phyloP scores from a whole-genome alignment of 345 rosid species.

The Hypericum perforatum region DNA sequence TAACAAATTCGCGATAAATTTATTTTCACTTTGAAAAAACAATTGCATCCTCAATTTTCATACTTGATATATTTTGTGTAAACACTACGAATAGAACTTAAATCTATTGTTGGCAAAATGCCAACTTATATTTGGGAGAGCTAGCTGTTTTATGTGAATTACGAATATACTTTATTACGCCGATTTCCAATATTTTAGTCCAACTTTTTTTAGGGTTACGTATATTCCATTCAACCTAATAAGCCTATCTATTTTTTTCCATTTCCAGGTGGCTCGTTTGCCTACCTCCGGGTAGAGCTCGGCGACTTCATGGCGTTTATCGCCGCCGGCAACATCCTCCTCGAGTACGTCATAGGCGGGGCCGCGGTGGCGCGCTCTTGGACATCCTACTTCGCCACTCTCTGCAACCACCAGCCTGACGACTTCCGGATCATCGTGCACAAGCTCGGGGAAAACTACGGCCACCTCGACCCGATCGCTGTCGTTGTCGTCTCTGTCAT shows the following conservation, averaged over 20 bases:
- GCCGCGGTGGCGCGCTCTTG: conserved; percentile 80
- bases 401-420: conserved; percentile 52
- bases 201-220: too few relatives aligned
- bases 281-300: conserved; percentile 75
- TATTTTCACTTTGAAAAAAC: too few relatives aligned
- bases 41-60: too few relatives aligned
- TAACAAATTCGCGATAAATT: too few relatives aligned
- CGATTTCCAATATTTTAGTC: too few relatives aligned
- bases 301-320: conserved; percentile 89
- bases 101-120: too few relatives aligned
- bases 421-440: conserved; percentile 49
- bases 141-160: too few relatives aligned
- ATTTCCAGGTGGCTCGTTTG: conserved; percentile 58
- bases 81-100: too few relatives aligned
- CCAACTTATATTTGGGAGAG: too few relatives aligned
- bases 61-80: too few relatives aligned
- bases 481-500: conserved; percentile 31
- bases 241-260: background rate
- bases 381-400: conserved; percentile 86
- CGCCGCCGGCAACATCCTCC: conserved; percentile 76
- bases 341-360: conserved; percentile 56
- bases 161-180: too few relatives aligned
- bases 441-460: conserved; percentile 38
- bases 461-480: conserved; percentile 68
- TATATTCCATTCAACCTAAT: too few relatives aligned